Evolutionary conservation across 106 monocot species (phyloP).

Genomic region (Amphibolis antarctica): DNA sequence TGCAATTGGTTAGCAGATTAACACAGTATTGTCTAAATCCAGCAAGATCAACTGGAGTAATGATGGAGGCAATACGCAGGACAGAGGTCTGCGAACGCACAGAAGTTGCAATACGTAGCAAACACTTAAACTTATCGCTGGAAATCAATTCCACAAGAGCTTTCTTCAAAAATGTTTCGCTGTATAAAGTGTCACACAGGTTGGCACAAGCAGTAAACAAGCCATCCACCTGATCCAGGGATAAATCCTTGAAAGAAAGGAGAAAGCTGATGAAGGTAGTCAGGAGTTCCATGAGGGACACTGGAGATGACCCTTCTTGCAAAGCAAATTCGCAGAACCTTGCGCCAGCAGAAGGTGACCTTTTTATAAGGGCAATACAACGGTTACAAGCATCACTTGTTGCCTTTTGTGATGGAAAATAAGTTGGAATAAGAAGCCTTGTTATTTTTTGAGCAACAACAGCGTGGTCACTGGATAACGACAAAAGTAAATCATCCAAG

Average conservation of each 20-base stretch:
- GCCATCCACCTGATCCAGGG: constrained; percentile 50
- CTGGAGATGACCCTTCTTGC: constrained; percentile 59
- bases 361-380: constrained; percentile 64
- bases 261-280: constrained; percentile 32
- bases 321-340: constrained; percentile 90
- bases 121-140: constrained; percentile 33
- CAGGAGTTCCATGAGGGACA: constrained; percentile 63
- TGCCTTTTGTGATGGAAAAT: constrained; percentile 66
- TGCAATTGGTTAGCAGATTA: constrained; percentile 27
- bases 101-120: constrained; percentile 47
- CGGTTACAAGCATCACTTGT: constrained; percentile 63
- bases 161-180: constrained; percentile 29
- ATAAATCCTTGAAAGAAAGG: constrained; percentile 34
- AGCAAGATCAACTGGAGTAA: constrained; percentile 37
- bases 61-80: constrained; percentile 38
- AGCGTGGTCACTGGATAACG: constrained; percentile 65
- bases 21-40: constrained; percentile 41
- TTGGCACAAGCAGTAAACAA: constrained; percentile 60
- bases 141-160: constrained; percentile 41
- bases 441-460: constrained; percentile 75
- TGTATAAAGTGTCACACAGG: constrained; percentile 38
- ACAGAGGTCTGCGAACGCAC: constrained; percentile 42
- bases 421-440: constrained; percentile 72
- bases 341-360: constrained; percentile 73
- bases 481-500: constrained; percentile 55